Base-by-base conservation (phyloP, 345 rosid species). In the Eucalyptus victrix region DNA sequence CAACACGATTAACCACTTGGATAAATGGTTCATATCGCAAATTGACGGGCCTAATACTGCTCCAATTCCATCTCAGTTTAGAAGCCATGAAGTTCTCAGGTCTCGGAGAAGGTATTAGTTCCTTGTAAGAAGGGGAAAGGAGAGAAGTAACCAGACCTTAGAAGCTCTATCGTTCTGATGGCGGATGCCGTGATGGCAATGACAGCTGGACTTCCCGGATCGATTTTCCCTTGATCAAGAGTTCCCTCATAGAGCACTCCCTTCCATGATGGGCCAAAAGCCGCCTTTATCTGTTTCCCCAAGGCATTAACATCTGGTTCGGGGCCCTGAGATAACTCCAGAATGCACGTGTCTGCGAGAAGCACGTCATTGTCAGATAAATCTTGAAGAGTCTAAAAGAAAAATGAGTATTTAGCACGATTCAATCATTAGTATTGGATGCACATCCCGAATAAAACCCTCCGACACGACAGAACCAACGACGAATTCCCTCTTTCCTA, bases 141-240 rank as follows among this genome's bases (percentile, higher is more conserved):
- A 50, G 67, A 50, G 62, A 86, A 26, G 28, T 50, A 34, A 76
- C 2, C 45, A 32, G 37, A 95, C 99, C 97, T 97, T 87, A 96
- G 76, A 80, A 97, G 90, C 37, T 96, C 98, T 86, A 96, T 92
- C 87, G 96, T 90, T 92, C 98, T 94, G 89, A 97, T 87, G 49
- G 99, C 98, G 85, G 99, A 97, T 21, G 95, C 92, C 80, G 95
- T 90, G 80, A 97, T 87, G 76, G 95, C 92, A 65, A 96, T 95
- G 92, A 95, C 95, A 42, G 95, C 93, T 9, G 99, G 99, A 89
- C 89, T 93, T 87, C 99, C 99, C 0, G 98, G 91, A 51, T 94
- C 94, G 12, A 95, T 89, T 42, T 91, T 90, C 51, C 97, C 96
- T 90, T 93, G 96, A 88, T 88, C 53, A 23, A 90, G 76, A 89